Evolutionary conservation across 2,329 filamentous ascomycete species (phyloP), one percentile per base, ranked within the genome.

Genomic region (Davidsoniella neocaledoniae): DNA sequence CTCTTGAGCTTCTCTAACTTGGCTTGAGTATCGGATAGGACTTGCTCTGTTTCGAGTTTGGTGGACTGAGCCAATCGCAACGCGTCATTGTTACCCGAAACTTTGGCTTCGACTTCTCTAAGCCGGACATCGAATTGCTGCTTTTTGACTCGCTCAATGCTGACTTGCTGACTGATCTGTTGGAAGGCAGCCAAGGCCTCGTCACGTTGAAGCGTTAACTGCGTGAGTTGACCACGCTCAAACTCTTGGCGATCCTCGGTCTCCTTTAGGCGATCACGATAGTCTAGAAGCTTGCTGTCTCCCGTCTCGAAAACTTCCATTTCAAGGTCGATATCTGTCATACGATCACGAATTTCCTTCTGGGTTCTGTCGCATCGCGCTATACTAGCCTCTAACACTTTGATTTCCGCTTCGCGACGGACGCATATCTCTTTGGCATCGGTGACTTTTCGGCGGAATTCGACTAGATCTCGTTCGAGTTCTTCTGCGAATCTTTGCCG

Each of bases 251-350:
- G 59, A 10, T 64, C 62, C 54, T 71, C 62, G 2, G 62, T 61
- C 6, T 79, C 74, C 50, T 68, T 64, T 1, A 93, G 69, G 44
- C 76, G 68, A 14, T 67, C 63, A 49, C 73, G 73, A 2, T 86
- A 66, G 10, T 66, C 66, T 43, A 78, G 72, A 1, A 90, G 66
- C 48, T 72, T 71, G 45, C 76, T 79, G 58, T 86, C 85, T 49
- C 78, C 76, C 2, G 81, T 80, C 53, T 83, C 74, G 43, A 76
- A 75, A 23, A 67, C 71, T 54, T 86, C 79, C 38, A 93, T 69
- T 42, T 77, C 75, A 49, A 77, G 74, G 29, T 74, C 58, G 43
- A 73, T 57, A 53, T 62, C 55, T 49, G 71, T 66, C 6, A 83
- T 69, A 9, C 40, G 52, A 48, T 58, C 58, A 9, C 58, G 55